Evolutionary conservation across 495 filamentous ascomycete species (phyloP).

Genomic region (Echria macrotheca): DNA sequence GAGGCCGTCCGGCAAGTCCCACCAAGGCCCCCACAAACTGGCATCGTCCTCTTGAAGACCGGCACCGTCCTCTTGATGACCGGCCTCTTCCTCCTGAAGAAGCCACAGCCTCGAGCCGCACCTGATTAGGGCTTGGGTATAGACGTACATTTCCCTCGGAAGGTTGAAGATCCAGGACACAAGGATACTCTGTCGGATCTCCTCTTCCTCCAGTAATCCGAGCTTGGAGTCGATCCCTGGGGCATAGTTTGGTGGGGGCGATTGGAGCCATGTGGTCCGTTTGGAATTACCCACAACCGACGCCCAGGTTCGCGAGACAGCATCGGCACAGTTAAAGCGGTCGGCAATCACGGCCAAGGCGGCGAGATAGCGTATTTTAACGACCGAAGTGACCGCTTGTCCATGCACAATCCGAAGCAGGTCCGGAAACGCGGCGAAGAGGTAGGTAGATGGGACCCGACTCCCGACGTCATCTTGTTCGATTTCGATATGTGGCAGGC

Average conservation of each 20-base stretch:
- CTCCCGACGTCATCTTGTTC: slow-evolving; percentile 52
- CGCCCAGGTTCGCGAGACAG: no score
- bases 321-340: slow-evolving; percentile 51
- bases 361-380: slow-evolving; percentile 51
- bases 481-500: slow-evolving; percentile 51
- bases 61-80: no score
- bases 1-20: slow-evolving; percentile 63
- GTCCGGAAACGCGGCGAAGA: slow-evolving; percentile 52
- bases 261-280: slow-evolving; percentile 36
- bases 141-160: no score
- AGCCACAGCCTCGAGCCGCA: slow-evolving; percentile 62
- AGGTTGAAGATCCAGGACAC: slow-evolving; percentile 54
- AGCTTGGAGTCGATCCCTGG: no score
- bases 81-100: slow-evolving; percentile 35
- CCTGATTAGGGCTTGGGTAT: slow-evolving; percentile 59
- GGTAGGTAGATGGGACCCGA: no score
- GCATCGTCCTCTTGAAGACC: slow-evolving; percentile 30
- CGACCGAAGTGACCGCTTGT: slow-evolving; percentile 28
- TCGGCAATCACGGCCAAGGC: slow-evolving; percentile 64
- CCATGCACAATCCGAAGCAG: slow-evolving; percentile 55
- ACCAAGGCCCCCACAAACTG: slow-evolving; percentile 50
- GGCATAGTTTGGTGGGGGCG: no score
- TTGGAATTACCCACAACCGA: no score
- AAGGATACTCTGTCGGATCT: slow-evolving; percentile 57
- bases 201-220: no score